These are phyloP conservation scores for Colletotrichum sojae DNA, from an alignment of 2,329 filamentous ascomycete genomes.

Conservation along the genomic window DNA sequence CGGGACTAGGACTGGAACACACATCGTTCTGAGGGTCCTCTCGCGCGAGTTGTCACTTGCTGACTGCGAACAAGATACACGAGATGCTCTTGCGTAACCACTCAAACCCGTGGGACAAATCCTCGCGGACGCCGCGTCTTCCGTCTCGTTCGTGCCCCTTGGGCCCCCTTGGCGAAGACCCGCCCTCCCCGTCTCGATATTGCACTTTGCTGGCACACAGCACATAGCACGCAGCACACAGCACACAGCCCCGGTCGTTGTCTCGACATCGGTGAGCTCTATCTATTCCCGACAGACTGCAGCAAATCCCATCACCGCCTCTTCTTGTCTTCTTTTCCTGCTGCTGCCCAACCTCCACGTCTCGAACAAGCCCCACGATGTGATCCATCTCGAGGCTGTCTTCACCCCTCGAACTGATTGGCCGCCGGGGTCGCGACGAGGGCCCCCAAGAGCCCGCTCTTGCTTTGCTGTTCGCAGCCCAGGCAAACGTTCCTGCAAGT, in stretches of 20 bases:
- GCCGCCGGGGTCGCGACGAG: conserved; percentile 7
- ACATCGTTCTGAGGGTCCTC: background rate
- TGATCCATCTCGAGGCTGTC: conserved; percentile 16
- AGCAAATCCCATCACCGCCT: conserved; percentile 24
- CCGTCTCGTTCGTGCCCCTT: conserved; percentile 12
- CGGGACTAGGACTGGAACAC: background rate
- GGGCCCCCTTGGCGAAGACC: background rate
- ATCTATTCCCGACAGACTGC: too few relatives aligned
- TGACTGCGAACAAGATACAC: conserved; percentile 6
- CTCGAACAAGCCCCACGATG: conserved; percentile 19
- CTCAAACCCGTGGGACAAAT: conserved; percentile 4
- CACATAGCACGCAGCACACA: background rate
- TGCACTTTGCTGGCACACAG: conserved; percentile 9
- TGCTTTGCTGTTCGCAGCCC: conserved; percentile 27
- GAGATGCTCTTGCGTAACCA: conserved; percentile 28
- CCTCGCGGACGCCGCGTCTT: conserved; percentile 10
- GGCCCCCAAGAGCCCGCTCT: conserved; percentile 17
- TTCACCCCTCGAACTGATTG: conserved; percentile 19
- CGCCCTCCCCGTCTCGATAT: conserved; percentile 5
- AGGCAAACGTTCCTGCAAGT: conserved; percentile 13
- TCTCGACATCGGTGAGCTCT: conserved; percentile 1
- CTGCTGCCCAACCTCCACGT: conserved; percentile 29
- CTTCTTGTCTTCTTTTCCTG: conserved; percentile 29
- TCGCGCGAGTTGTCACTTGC: conserved; percentile 6
- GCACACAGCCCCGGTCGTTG: conserved; percentile 4